Conservation (phyloP, 305 asterid genomes). For the Solanum aculeatissimum region DNA sequence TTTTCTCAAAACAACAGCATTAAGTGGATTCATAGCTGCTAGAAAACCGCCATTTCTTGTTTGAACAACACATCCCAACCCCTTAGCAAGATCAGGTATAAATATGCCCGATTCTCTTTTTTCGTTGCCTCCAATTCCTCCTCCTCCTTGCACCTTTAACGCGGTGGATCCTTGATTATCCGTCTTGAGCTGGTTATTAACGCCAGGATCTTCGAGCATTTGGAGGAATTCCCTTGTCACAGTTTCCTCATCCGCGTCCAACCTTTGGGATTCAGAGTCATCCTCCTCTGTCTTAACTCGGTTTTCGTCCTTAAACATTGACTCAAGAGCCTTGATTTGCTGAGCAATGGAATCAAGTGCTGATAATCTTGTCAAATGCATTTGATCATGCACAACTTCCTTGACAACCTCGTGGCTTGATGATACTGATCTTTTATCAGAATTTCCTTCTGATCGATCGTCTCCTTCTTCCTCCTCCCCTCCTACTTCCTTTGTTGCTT, state of each 20-base stretch:
- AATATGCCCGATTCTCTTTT: conserved; percentile 26
- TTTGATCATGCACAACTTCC: conserved; percentile 72
- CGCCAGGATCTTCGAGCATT: conserved; percentile 53
- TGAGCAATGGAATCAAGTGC: conserved; percentile 83
- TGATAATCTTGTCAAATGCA: conserved; percentile 37
- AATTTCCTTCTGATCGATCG: conserved; percentile 32
- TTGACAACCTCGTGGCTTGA: conserved; percentile 57
- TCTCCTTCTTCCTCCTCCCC: conserved; percentile 48
- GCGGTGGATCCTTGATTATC: conserved; percentile 8
- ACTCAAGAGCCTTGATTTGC: conserved; percentile 87
- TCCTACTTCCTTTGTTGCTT: conserved; percentile 24
- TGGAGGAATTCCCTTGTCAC: conserved; percentile 82
- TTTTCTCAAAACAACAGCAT: conserved; percentile 23
- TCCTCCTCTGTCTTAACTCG: conserved; percentile 13
- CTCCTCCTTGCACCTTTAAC: conserved; percentile 9
- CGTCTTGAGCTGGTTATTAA: conserved; percentile 4
- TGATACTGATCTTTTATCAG: conserved; percentile 44
- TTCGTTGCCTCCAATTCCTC: conserved; percentile 5
- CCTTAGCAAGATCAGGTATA: conserved; percentile 78
- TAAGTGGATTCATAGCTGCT: conserved; percentile 69
- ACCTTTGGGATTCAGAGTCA: conserved; percentile 27
- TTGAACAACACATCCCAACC: conserved; percentile 74
- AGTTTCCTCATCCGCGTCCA: conserved; percentile 78
- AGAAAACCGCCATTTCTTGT: conserved; percentile 80
- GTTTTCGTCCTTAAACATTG: conserved; percentile 52